A percentile compares a stretch with the other conserved stretches of the same genome.
These are phyloP conservation scores for Aspergillus niger DNA, from an alignment of 2,329 filamentous ascomycete species.

Conservation along the genomic window DNA sequence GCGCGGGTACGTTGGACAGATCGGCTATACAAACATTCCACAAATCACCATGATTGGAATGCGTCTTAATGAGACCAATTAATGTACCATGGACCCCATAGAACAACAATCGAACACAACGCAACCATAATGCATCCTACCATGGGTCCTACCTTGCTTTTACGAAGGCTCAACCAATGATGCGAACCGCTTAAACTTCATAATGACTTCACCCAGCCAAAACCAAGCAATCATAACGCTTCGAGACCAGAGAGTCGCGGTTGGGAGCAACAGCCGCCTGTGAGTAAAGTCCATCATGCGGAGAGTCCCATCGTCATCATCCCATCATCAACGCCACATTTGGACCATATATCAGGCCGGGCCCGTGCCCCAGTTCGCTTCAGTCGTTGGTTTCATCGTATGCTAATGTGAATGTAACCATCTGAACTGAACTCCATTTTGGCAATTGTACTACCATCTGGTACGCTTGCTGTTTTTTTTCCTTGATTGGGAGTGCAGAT, in stretches of 20 bases:
- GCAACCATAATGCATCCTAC: no score
- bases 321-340: slow-evolving; percentile 33
- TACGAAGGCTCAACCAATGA: no score
- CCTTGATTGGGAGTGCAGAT: neutral
- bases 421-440: neutral
- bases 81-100: no score
- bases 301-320: slow-evolving; percentile 33
- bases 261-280: neutral
- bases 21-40: no score
- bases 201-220: no score
- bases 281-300: neutral
- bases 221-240: neutral
- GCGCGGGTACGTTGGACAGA: no score
- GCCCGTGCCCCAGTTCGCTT: neutral
- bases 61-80: no score
- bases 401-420: neutral
- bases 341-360: slow-evolving; percentile 1
- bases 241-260: no score
- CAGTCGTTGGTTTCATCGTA: neutral
- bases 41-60: no score
- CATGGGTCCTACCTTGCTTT: no score
- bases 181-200: no score
- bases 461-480: slow-evolving; percentile 10
- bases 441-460: neutral
- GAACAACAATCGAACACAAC: no score